Base-by-base conservation (phyloP, 2,329 filamentous ascomycete species). In the Clarireedia paspali region DNA sequence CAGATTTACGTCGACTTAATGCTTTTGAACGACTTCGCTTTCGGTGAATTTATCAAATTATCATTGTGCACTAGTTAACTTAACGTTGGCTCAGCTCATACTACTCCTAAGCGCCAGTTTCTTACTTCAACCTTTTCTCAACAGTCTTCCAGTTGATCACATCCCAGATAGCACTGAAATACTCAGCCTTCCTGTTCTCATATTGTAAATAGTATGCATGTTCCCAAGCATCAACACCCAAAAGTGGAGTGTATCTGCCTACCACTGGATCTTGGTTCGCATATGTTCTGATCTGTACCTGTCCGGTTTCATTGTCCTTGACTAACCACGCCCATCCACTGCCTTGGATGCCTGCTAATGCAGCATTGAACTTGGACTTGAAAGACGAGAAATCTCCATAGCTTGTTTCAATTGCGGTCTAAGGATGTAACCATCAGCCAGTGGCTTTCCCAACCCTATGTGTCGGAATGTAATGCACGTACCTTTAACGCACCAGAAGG, bases 171-270 rank as follows among this genome's bases (percentile, higher is more conserved):
- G 89, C 89, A 67, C 82, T 82, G 74, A 96, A 96, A 80, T 96
- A 96, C 77, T 96, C 91, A 57, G 87, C 91, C 84, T 96, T 96
- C 74, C 90, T 86, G 80, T 96, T 96, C 83, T 96, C 82, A 77
- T 96, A 96, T 77, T 96, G 89, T 60, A 96, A 80, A 76, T 95
- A 95, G 79, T 95, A 95, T 52, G 91, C 91, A 75, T 96, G 91
- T 79, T 96, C 91, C 91, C 91, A 96, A 54, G 91, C 91, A 76
- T 96, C 91, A 67, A 96, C 87, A 56, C 91, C 91, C 47, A 96
- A 76, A 49, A 96, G 77, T 39, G 91, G 91, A 67, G 84, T 80
- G 70, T 87, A 89, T 71, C 87, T 87, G 50, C 91, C 91, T 14
- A 90, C 81, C 30, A 96, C 88, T 26, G 91, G 88, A 72, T 95